These are phyloP conservation scores for Serpula lacrymans DNA, from an alignment of 768 basidiomycete genomes.

Conservation along the genomic window DNA sequence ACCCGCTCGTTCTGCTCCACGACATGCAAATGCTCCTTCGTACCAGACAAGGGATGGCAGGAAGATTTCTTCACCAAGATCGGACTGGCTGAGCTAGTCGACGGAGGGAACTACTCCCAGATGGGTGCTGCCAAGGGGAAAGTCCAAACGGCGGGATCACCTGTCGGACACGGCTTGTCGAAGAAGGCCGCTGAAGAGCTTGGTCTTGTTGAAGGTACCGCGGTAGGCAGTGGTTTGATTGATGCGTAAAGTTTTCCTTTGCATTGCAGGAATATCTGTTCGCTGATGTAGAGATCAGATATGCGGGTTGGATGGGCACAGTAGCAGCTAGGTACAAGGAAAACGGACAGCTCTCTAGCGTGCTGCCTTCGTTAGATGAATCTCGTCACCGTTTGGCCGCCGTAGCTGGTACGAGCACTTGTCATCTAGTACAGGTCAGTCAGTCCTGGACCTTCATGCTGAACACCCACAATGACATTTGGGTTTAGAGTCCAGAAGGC, in stretches of 20 bases:
- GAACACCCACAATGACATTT: not conserved
- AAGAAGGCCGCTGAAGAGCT: conserved; percentile 78
- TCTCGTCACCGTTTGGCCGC: conserved; percentile 83
- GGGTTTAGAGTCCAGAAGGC: conserved; percentile 64
- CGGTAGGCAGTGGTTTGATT: conserved; percentile 92
- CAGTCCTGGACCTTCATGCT: not conserved
- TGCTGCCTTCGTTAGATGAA: conserved; percentile 64
- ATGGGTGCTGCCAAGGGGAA: conserved; percentile 66
- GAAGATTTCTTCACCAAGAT: conserved; percentile 83
- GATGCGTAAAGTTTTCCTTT: conserved; percentile 65
- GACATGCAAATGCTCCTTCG: conserved; percentile 94
- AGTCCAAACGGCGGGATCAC: conserved; percentile 77
- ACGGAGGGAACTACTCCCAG: conserved; percentile 62
- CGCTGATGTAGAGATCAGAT: conserved; percentile 36
- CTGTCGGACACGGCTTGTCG: conserved; percentile 81
- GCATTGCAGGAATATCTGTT: not conserved
- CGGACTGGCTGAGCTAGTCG: conserved; percentile 68
- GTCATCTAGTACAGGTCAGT: conserved; percentile 84
- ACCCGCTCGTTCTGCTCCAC: conserved; percentile 87
- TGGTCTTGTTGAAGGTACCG: conserved; percentile 80
- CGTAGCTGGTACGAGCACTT: conserved; percentile 95
- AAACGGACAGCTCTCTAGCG: conserved; percentile 46
- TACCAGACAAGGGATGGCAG: conserved; percentile 88
- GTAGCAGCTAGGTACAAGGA: conserved; percentile 73
- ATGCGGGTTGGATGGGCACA: conserved; percentile 98